Evolutionary conservation across 2,329 filamentous ascomycete genomes (phyloP).

Genomic region (Trichoderma sp.): DNA sequence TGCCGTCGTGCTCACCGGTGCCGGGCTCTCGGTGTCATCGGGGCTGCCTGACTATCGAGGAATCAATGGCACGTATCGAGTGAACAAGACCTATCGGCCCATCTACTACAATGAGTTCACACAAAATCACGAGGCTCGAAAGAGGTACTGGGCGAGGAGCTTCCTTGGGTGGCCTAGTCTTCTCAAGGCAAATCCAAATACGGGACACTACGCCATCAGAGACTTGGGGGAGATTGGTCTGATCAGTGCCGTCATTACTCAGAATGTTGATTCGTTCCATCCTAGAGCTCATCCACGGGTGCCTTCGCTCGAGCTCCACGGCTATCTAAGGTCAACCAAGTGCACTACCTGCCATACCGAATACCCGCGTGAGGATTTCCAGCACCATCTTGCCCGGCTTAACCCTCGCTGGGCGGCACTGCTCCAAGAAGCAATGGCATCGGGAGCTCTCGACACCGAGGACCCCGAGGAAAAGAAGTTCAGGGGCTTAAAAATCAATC

Average conservation of each 20-base stretch:
- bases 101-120: constrained; percentile 94
- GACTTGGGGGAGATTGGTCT: constrained; percentile 72
- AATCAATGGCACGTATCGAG: constrained; percentile 83
- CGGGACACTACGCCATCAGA: constrained; percentile 74
- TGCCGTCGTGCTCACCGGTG: constrained; percentile 67
- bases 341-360: constrained; percentile 78
- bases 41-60: constrained; percentile 93
- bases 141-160: constrained; percentile 93
- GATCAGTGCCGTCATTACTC: constrained; percentile 78
- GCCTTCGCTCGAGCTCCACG: constrained; percentile 83
- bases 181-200: constrained; percentile 76
- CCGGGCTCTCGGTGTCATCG: constrained; percentile 89
- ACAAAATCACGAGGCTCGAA: constrained; percentile 76
- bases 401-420: constrained; percentile 88
- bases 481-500: constrained; percentile 79
- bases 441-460: constrained; percentile 76
- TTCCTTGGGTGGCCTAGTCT: constrained; percentile 91
- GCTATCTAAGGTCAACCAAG: constrained; percentile 78
- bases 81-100: constrained; percentile 86
- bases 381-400: constrained; percentile 70
- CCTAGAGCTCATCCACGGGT: constrained; percentile 71
- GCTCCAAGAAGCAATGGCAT: constrained; percentile 68
- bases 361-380: constrained; percentile 72
- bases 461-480: constrained; percentile 68
- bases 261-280: constrained; percentile 98